Evolutionary conservation across 306 rosid genomes (phyloP), one percentile per base, ranked within the genome.

Genomic region (Glycyrrhiza uralensis): DNA sequence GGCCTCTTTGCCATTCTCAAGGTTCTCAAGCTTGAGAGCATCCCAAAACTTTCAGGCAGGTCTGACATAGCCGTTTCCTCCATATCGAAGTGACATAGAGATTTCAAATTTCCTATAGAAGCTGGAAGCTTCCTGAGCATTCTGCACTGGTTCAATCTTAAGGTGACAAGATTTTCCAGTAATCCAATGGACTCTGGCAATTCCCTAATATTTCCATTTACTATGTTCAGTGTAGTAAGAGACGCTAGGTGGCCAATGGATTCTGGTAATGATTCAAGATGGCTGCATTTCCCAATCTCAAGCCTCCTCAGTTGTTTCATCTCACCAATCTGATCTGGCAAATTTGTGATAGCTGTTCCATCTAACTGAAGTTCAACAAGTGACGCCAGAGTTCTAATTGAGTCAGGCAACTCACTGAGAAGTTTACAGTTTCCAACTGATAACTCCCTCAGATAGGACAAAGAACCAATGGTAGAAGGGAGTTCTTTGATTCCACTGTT

Each of bases 1-100:
- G 69, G 74, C 56, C 10, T 77, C 69, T 83, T 85, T 20, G 81
- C 71, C 85, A 87, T 85, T 18, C 56, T 69, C 51, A 90, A 59
- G 57, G 54, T 76, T 76, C 74, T 83, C 70, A 89, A 83, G 39
- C 32, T 80, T 35, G 90, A 77, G 33, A 87, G 92, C 87, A 41
- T 80, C 26, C 90, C 88, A 15, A 89, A 89, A 58, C 81, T 85
- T 72, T 83, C 84, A 3, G 92, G 96, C 66, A 90, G 73, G 62
- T 80, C 82, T 15, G 74, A 57, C 47, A 85, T 56, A 15, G 76
- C 78, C 0, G 87, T 87, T 54, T 82, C 87, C 70, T 18, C 81
- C 86, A 90, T 85, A 32, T 4, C 6, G 47, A 90, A 50, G 23
- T 66, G 84, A 51, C 38, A 70, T 66, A 90, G 70, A 36, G 87